Evolutionary conservation across 2,329 filamentous ascomycete species (phyloP).

Genomic region (Calonectria hawksworthii): DNA sequence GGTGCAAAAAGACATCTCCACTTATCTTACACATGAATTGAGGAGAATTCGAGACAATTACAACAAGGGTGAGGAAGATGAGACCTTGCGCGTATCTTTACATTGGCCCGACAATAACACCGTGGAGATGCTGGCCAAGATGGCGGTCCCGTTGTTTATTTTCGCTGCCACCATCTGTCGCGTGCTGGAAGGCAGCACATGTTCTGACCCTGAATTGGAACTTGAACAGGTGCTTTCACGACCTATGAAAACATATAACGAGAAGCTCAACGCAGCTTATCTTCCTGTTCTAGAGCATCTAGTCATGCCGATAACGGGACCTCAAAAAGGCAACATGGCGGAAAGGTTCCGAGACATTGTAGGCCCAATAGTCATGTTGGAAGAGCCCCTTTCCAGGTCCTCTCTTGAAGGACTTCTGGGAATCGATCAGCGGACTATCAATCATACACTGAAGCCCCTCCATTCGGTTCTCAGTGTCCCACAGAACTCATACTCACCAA

Average conservation of each 20-base stretch:
- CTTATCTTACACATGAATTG: slow-evolving; percentile 50
- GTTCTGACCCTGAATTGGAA: background rate
- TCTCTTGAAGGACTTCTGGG: slow-evolving; percentile 42
- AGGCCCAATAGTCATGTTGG: background rate
- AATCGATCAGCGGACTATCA: background rate
- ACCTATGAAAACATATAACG: background rate
- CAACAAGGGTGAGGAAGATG: slow-evolving; percentile 18
- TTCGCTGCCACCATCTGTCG: slow-evolving; percentile 52
- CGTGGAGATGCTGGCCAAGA: slow-evolving; percentile 34
- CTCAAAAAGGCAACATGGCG: background rate
- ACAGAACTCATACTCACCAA: rapidly evolving
- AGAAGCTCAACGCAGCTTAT: slow-evolving; percentile 33
- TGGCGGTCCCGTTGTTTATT: slow-evolving; percentile 53
- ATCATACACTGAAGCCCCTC: background rate
- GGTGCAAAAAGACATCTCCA: slow-evolving; percentile 54
- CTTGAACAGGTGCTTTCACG: background rate
- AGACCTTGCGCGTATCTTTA: background rate
- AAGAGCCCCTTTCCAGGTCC: slow-evolving; percentile 26
- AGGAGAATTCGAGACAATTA: slow-evolving; percentile 44
- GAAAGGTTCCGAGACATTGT: background rate
- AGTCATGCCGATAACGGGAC: background rate
- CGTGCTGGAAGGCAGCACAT: slow-evolving; percentile 39
- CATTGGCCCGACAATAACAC: slow-evolving; percentile 26
- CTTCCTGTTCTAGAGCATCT: slow-evolving; percentile 30
- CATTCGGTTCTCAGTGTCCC: slow-evolving; percentile 6